Evolutionary conservation across 345 rosid species (phyloP), one percentile per base, ranked within the genome.

Genomic region (Acer negundo): DNA sequence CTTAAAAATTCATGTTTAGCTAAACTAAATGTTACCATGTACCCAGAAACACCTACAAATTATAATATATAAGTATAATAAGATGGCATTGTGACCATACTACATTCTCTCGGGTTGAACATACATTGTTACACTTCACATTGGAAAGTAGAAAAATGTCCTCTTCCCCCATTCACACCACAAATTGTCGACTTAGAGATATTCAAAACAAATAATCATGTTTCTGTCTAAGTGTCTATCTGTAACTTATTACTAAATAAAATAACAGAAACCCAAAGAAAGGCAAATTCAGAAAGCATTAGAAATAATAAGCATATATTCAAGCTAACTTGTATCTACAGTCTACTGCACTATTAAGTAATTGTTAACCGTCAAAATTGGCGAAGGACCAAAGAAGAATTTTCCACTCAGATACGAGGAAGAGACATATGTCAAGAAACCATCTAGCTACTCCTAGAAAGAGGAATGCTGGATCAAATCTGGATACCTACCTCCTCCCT

Each of bases 261-360:
- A 47, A 31, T 56, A 38, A 24, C 49, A 1, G 56, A 12, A 35
- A 38, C 24, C 55, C 44, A 20, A 19, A 62, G 31, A 49, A 7
- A n/a, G 16, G 53, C 31, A 67, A 16, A 7, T 42, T 69, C 72
- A 76, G 75, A 24, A 72, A 28, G 59, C 72, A 69, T 31, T 23
- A 35, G 17, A 69, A 47, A 24, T 10, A 67, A 12, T 23, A 46
- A 24, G 69, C 40, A 38, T 10, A 10, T 59, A 78, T 17, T 11
- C 49, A 67, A 59, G 31, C 71, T 20, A 10, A 59, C 22, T 69
- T 28, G 46, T 24, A 61, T 80, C 59, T 61, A 5, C n/a, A 10
- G 65, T 6, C 59, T 61, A 5, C 17, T 15, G 65, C 4, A 70
- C 22, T n/a, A 72, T 35, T 82, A 89, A 35, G 6, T 35, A n/a